Base-by-base conservation (phyloP, 352 stramenopile genomes). In the Pythium pyrilobum region DNA sequence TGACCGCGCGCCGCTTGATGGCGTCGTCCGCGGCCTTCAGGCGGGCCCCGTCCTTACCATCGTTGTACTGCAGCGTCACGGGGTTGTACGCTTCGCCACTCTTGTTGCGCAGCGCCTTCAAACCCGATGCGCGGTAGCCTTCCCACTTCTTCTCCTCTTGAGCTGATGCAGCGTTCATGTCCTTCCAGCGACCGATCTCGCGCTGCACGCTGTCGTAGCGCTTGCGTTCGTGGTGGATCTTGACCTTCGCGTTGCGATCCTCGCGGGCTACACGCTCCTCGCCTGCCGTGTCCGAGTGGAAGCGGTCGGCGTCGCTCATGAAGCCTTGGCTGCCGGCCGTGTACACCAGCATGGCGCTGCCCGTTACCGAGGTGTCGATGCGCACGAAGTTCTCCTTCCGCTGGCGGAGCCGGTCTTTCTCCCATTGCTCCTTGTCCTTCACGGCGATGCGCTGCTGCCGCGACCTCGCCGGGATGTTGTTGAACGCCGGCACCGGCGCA, bases 201-300 rank as follows among this genome's bases (percentile, higher is more conserved):
- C 80, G 71, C 38, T 88, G 60, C 24, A 87, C 68, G 13, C 55
- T 62, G 18, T 92, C 71, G 45, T 67, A 72, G 20, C 82, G 78
- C 50, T 78, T 82, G 45, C 69, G 59, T 31, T 89, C 81, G n/a
- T 90, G 79, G 7, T 81, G 64, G 36, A 85, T 63, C 43, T 81
- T 76, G 45, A 69, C 55, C 32, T 71, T 73, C 25, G 76, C 57
- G 12, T 70, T 68, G 57, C 52, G 65, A 15, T 77, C 77, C 31
- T 95, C 74, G 21, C 86, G 75, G 23, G 41, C 24, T 3, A 72
- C 67, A 12, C 85, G 78, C 56, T 93, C 86, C 55, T 96, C 89
- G 0, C 86, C 89, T 12, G 81, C 82, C 25, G 81, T 92, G 62
- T 97, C 89, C 27, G 86, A 89, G 54, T 96, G 85, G 67, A 96